Conservation (phyloP, 192 early-diverging fungal genomes). For the Coemansia sp. region DNA sequence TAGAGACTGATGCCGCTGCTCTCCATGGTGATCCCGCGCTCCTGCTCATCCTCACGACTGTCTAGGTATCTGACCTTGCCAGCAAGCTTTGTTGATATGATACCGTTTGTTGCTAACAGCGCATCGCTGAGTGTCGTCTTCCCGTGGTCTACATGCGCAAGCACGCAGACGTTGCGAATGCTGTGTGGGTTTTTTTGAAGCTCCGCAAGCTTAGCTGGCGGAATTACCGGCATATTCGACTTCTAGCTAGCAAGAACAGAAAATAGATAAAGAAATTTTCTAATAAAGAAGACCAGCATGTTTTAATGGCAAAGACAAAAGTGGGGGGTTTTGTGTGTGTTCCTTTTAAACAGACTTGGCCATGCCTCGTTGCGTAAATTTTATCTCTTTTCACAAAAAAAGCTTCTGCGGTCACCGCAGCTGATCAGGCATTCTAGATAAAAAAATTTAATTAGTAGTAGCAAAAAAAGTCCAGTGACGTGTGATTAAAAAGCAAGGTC, state of each 20-base stretch:
- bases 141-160: constrained; percentile 98
- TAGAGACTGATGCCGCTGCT: constrained; percentile 94
- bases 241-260: neutral
- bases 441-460: neutral
- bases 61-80: constrained; percentile 97
- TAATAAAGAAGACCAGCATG: neutral
- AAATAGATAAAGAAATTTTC: neutral
- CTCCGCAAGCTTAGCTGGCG: constrained; percentile 62
- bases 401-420: constrained; percentile 20
- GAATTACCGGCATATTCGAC: constrained; percentile 64
- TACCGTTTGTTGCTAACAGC: constrained; percentile 96
- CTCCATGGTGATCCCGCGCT: constrained; percentile 99
- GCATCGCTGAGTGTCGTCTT: constrained; percentile 98
- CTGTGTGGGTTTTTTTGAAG: constrained; percentile 69
- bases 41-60: constrained; percentile 94
- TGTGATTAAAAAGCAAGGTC: neutral
- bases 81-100: constrained; percentile 92
- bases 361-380: neutral
- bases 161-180: constrained; percentile 96
- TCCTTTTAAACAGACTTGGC: neutral
- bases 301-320: neutral
- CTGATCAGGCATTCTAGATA: neutral
- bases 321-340: neutral
- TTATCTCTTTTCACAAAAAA: constrained; percentile 1
- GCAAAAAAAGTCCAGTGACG: neutral